phyloP scores from a whole-genome alignment of 805 yeast genomes.

The Candida gorgasii region DNA sequence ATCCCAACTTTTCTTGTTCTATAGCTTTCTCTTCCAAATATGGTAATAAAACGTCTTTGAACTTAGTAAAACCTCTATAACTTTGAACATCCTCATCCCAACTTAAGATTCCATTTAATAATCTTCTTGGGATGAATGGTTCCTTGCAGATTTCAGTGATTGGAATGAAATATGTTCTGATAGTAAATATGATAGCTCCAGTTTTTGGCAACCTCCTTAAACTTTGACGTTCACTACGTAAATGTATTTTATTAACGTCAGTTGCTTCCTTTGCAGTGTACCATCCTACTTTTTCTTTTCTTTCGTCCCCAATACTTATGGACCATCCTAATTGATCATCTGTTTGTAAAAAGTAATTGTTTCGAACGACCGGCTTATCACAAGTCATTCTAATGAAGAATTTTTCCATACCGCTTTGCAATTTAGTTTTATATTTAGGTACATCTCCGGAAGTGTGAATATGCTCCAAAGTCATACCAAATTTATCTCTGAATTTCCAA shows the following conservation, averaged over 20 bases:
- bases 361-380: slow-evolving; percentile 66
- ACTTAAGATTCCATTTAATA: slow-evolving; percentile 56
- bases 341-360: slow-evolving; percentile 65
- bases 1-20: slow-evolving; percentile 49
- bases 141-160: slow-evolving; percentile 54
- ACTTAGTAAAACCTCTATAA: slow-evolving; percentile 59
- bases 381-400: slow-evolving; percentile 57
- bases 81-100: slow-evolving; percentile 63
- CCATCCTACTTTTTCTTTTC: slow-evolving; percentile 58
- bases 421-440: slow-evolving; percentile 60
- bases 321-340: slow-evolving; percentile 69
- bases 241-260: slow-evolving; percentile 48
- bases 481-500: slow-evolving; percentile 66
- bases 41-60: slow-evolving; percentile 55
- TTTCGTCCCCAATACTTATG: slow-evolving; percentile 59
- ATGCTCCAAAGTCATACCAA: slow-evolving; percentile 51
- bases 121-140: slow-evolving; percentile 61
- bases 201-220: slow-evolving; percentile 59
- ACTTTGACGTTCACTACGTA: slow-evolving; percentile 66
- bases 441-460: slow-evolving; percentile 71
- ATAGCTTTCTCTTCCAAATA: slow-evolving; percentile 49
- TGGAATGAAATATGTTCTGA: slow-evolving; percentile 64
- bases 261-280: slow-evolving; percentile 56
- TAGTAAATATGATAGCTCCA: slow-evolving; percentile 60
- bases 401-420: slow-evolving; percentile 64